Base-by-base conservation (phyloP, 768 basidiomycete species). In the Tulasnella sp. region DNA sequence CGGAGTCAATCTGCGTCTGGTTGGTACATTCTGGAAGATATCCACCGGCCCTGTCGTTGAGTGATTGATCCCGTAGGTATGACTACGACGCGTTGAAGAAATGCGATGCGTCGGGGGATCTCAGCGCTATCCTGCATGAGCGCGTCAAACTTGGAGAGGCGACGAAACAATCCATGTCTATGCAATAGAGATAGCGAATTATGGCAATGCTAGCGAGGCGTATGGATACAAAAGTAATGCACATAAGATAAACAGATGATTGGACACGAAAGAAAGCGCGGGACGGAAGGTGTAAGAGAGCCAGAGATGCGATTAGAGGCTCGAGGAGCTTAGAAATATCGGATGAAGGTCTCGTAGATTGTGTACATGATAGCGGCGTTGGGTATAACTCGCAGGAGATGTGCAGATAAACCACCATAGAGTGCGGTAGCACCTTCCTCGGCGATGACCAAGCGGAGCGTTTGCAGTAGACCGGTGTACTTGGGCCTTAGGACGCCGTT, bases 281-380 rank as follows among this genome's bases (percentile, higher is more conserved):
- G 46, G 27, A 50, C 34, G 24, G 15, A 43, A 49, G 7, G 22
- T 21, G 43, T 1, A 19, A 21, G 29, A 11, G 9, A 49, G 30
- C 17, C 19, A 11, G 42, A 11, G 22, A 22, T 55, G 11, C 17
- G 34, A 49, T 22, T n/a, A 48, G 17, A 57, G 19, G 46, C 22
- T 22, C 44, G 53, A 3, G 34, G 3, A 27, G 11, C 52, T 44
- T 43, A 56, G 8, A 56, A 38, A 27, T 56, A 88, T 42, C 82
- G 76, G 29, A 93, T 73, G 29, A 84, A 75, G 24, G 85, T 82
- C 70, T 98, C 93, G 67, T 97, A 97, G 67, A 96, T 92, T 62
- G 83, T 83, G 73, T 85, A 99, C 94, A 98, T 97, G 63, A 93
- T 89, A 0, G 86, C 87, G 0, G 94, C 94, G 65, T 99, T 99